A percentile compares a stretch with the other conserved stretches of the same genome.
These are phyloP conservation scores for Scolecobasidium constrictum DNA, from an alignment of 2,329 filamentous ascomycete genomes.

Conservation along the genomic window DNA sequence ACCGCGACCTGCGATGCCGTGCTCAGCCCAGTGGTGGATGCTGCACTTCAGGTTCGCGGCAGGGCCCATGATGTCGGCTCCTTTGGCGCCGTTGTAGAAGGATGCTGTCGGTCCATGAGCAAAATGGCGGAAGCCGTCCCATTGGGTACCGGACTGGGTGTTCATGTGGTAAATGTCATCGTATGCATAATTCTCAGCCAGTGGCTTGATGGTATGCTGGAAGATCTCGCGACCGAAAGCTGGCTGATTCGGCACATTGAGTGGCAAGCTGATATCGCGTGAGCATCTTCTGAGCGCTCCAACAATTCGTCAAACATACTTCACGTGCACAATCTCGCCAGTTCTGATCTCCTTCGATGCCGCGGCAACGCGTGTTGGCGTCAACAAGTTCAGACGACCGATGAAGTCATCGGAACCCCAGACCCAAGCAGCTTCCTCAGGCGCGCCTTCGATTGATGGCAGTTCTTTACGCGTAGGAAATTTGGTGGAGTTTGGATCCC, in stretches of 20 bases:
- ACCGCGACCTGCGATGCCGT: constrained; percentile 33
- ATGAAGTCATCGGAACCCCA: constrained; percentile 46
- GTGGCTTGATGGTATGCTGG: constrained; percentile 41
- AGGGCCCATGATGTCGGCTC: constrained; percentile 28
- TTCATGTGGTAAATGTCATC: constrained; percentile 34
- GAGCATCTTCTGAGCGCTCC: no score
- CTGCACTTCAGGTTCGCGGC: constrained; percentile 31
- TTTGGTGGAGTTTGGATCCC: constrained; percentile 40
- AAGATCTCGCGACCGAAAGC: constrained; percentile 43
- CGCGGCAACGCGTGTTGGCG: constrained; percentile 41
- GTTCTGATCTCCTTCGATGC: constrained; percentile 43
- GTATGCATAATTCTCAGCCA: constrained; percentile 25
- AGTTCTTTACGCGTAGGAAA: constrained; percentile 45
- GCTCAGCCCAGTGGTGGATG: constrained; percentile 35
- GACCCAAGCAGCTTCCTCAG: constrained; percentile 47
- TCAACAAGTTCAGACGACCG: constrained; percentile 45
- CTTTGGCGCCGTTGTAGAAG: constrained; percentile 34
- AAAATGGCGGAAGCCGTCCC: constrained; percentile 35
- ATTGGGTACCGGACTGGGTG: constrained; percentile 34
- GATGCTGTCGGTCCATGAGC: constrained; percentile 26
- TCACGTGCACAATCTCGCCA: constrained; percentile 44
- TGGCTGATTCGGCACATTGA: constrained; percentile 41
- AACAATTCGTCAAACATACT: constrained; percentile 28
- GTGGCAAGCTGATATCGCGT: constrained; percentile 35
- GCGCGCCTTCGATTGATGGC: constrained; percentile 39